phyloP scores from a whole-genome alignment of 2,329 filamentous ascomycete genomes.

The Microsporum ferrugineum region DNA sequence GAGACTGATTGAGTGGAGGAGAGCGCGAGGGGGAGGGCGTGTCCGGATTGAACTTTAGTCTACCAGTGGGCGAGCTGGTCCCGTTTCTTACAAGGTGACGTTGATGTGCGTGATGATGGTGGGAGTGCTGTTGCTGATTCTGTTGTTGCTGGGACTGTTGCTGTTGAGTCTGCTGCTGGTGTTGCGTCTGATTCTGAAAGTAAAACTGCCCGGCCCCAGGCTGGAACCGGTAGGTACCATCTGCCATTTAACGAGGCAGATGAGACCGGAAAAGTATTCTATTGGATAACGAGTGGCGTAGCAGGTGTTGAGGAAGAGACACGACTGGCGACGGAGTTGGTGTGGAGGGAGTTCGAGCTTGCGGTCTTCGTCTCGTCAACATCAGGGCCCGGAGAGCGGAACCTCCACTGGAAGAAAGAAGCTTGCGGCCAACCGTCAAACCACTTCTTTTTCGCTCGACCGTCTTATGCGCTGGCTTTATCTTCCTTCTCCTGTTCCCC shows the following conservation, averaged over 20 bases:
- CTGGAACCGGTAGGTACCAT: conserved; percentile 45
- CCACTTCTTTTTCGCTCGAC: not conserved
- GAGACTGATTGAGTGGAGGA: conserved; percentile 33
- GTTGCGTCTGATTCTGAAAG: conserved; percentile 31
- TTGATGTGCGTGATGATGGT: conserved; percentile 34
- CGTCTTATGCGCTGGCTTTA: not conserved
- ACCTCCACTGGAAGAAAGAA: conserved; percentile 9
- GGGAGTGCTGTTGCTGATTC: not conserved
- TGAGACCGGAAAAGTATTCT: conserved; percentile 30
- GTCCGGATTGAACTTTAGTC: conserved; percentile 36
- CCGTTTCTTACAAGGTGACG: conserved; percentile 36
- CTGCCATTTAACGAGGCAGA: conserved; percentile 44
- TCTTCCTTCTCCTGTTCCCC: not conserved
- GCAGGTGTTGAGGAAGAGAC: conserved; percentile 15
- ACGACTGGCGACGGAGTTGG: conserved; percentile 20
- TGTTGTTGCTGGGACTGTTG: conserved; percentile 20
- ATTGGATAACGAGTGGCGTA: not conserved
- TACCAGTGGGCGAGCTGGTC: conserved; percentile 36
- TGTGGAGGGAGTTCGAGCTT: conserved; percentile 27
- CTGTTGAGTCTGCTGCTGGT: conserved; percentile 33
- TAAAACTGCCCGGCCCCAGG: conserved; percentile 42
- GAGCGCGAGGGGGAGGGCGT: conserved; percentile 40
- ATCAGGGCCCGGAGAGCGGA: conserved; percentile 31
- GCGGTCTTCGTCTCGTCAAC: conserved; percentile 41
- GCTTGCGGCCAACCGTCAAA: not conserved